Evolutionary conservation across 306 rosid species (phyloP), one percentile per base, ranked within the genome.

Genomic region (Inga leiocalycina): DNA sequence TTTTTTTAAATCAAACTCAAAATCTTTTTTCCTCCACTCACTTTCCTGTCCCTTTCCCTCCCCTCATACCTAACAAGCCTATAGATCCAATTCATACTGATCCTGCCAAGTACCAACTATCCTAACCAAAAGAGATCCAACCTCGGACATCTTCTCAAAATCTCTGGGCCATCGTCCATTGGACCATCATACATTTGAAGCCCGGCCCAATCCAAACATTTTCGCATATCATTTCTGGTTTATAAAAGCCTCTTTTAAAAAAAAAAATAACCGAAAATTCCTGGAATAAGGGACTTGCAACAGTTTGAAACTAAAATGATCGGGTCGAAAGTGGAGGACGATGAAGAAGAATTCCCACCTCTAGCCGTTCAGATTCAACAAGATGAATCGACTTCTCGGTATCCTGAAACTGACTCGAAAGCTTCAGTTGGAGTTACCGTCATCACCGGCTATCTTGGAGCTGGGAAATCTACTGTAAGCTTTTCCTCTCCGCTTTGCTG

Each of bases 381-480:
- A 80, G 34, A 72, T 34, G 85, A 74, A 49, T 78, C 88, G 74
- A 16, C 44, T 59, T 66, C 88, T 68, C 85, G 76, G 22, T 72
- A 77, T 64, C 22, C 79, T 49, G 49, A 14, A 39, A 46, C 81
- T 39, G 77, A 59, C 13, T 85, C 20, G 30, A 84, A 84, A n/a
- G 81, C 78, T 77, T 84, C 94, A 8, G 98, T 92, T 64, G 97
- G 98, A 39, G 97, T 96, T 13, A 96, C 97, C 49, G 94, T 96
- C 83, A 92, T 96, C 89, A 96, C 99, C 4, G 99, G 99, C 57
- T 96, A 93, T 77, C 97, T 96, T 14, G 98, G 99, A 84, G 91
- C 99, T 16, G 99, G 99, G 80, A 96, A 96, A 87, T 93, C 99
- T 56, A 96, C 99, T 15, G 97, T 96, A 88, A 89, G 87, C 74